phyloP scores from a whole-genome alignment of 805 yeast genomes.

The Yamadazyma insecticola region DNA sequence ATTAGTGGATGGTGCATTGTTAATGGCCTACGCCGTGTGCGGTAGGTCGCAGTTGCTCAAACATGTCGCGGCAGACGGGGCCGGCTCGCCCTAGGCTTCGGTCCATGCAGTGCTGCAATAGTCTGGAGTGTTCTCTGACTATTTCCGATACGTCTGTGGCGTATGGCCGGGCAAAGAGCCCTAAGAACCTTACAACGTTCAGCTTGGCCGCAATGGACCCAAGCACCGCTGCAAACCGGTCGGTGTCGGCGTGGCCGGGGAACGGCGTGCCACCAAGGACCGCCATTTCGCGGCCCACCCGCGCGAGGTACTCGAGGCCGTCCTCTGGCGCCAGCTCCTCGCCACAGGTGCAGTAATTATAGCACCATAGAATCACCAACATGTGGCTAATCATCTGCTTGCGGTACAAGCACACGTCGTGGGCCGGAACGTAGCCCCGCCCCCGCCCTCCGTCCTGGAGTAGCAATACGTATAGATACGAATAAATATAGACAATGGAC shows the following conservation, averaged over 20 bases:
- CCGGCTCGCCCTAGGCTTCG: constrained; percentile 8
- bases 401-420: constrained; percentile 10
- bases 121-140: constrained; percentile 11
- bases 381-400: constrained; percentile 11
- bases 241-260: constrained; percentile 6
- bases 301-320: constrained; percentile 6
- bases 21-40: no score
- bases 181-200: constrained; percentile 10
- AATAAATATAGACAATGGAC: constrained; percentile 38
- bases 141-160: constrained; percentile 9
- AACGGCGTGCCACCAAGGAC: constrained; percentile 8
- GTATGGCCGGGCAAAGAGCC: constrained; percentile 8
- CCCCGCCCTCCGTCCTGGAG: constrained; percentile 2
- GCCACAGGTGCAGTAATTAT: constrained; percentile 7
- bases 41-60: no score
- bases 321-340: constrained; percentile 8
- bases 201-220: constrained; percentile 5
- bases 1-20: no score
- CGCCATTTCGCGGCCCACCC: constrained; percentile 7
- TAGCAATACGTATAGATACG: constrained; percentile 7
- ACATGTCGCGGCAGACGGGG: constrained; percentile 9
- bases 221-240: constrained; percentile 7
- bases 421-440: constrained; percentile 6
- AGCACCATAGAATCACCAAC: constrained; percentile 12
- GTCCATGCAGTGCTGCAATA: constrained; percentile 10